Base-by-base conservation (phyloP, 2,329 filamentous ascomycete genomes). In the Fusarium sp. region DNA sequence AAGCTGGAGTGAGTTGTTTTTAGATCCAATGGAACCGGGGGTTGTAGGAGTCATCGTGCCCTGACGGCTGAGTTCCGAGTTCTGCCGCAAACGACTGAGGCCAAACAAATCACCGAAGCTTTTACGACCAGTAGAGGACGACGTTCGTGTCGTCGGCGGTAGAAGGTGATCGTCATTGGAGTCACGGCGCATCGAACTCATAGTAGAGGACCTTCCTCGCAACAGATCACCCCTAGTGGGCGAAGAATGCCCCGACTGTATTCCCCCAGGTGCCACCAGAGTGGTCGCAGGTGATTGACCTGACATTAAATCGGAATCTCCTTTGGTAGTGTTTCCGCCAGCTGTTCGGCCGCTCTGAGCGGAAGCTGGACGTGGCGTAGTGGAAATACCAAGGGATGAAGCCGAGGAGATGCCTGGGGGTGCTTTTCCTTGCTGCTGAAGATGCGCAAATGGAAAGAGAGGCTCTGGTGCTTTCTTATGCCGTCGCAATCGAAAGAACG, bases 71-170 rank as follows among this genome's bases (percentile, higher is more conserved):
- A 92, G 88, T 54, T 97, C 95, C 2, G 93, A 93, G 76, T 94
- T 94, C 78, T 97, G 93, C 55, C 96, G 90, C 68, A 98, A 88
- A 72, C 95, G 90, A 72, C 90, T 89, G 26, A 98, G 85, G 20
- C 90, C 92, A 77, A 99, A 91, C 26, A 98, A 85, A 75, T 98
- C 96, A 60, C 95, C 94, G 77, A 99, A 94, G 82, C 96, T 98
- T 82, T 95, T 96, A 62, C 96, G 90, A 10, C 95, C 95, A n/a
- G 92, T 96, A 1, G 94, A 98, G 2, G 92, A 94, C 2, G 95
- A 98, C 11, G 91, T 95, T 58, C 95, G 88, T n/a, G 90, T 83
- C 30, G 89, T 89, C 8, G 91, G 91, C 7, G 92, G 90, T 12
- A 90, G 86, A 10, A 93, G 87, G 61, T 91, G 90, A 39, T 92